These are phyloP conservation scores for Primulina tabacum DNA, from an alignment of 257 asterid genomes.

Conservation along the genomic window DNA sequence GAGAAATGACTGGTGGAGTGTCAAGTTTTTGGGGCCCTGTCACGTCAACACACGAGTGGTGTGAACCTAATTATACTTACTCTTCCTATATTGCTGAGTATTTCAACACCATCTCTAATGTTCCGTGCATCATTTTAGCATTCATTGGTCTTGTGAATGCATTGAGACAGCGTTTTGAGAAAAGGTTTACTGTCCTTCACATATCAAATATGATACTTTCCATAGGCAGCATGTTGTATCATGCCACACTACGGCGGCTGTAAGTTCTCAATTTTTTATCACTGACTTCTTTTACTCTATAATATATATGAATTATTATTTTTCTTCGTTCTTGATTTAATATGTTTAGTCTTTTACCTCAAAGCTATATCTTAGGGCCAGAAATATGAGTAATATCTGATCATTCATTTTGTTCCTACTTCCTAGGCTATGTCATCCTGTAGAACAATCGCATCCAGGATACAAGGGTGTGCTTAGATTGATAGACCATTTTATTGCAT, in stretches of 20 bases:
- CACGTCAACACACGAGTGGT: slow-evolving; percentile 93
- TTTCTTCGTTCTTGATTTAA: too few relatives aligned
- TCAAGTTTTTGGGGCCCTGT: slow-evolving; percentile 98
- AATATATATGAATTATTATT: too few relatives aligned
- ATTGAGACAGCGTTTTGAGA: slow-evolving; percentile 78
- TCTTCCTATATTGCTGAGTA: slow-evolving; percentile 88
- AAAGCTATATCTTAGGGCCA: neutral
- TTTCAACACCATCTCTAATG: slow-evolving; percentile 81
- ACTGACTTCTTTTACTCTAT: neutral
- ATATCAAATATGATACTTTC: slow-evolving; percentile 85
- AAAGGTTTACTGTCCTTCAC: slow-evolving; percentile 89
- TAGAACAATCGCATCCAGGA: neutral
- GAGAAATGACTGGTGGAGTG: slow-evolving; percentile 60
- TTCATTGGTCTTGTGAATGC: slow-evolving; percentile 77
- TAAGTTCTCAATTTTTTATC: slow-evolving; percentile 40
- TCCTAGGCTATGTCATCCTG: neutral
- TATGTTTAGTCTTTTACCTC: neutral
- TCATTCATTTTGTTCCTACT: neutral
- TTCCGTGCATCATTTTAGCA: slow-evolving; percentile 77
- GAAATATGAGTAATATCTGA: neutral
- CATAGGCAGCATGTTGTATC: slow-evolving; percentile 85
- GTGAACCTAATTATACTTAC: slow-evolving; percentile 86
- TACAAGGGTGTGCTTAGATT: neutral
- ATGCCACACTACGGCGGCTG: slow-evolving; percentile 84
- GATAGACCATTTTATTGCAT: too few relatives aligned